These are phyloP conservation scores for Aaosphaeria pasadenensis DNA, from an alignment of 2,329 filamentous ascomycete genomes.

Conservation along the genomic window DNA sequence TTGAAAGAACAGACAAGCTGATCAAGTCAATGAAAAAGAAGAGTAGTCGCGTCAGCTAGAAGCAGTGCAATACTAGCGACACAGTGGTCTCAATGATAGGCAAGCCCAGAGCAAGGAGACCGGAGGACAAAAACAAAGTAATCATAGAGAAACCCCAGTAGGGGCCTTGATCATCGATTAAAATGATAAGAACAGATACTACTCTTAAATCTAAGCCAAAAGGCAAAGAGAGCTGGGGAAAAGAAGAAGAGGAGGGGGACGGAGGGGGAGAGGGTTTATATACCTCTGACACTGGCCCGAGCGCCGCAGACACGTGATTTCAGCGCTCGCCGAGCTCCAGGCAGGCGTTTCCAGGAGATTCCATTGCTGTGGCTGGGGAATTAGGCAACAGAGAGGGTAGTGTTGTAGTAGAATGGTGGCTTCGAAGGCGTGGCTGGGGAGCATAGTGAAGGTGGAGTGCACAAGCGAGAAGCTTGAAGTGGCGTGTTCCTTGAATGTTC, in stretches of 20 bases:
- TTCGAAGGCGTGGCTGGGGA: no score
- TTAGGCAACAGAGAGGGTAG: no score
- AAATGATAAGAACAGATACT: constrained; percentile 6
- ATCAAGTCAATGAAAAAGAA: neutral
- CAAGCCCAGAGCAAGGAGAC: constrained; percentile 5
- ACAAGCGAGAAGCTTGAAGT: no score
- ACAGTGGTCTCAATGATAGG: constrained; percentile 4
- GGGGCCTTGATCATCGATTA: constrained; percentile 1
- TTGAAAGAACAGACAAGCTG: neutral
- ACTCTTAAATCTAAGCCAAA: constrained; percentile 5
- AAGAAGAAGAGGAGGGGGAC: neutral
- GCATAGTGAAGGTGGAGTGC: no score
- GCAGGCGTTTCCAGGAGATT: no score
- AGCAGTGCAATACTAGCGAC: constrained; percentile 1
- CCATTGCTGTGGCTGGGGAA: no score
- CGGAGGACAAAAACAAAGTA: constrained; percentile 4
- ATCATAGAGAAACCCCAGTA: constrained; percentile 1
- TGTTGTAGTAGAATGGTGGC: no score
- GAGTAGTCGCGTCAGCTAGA: neutral
- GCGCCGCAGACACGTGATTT: no score
- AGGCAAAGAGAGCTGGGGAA: constrained; percentile 5
- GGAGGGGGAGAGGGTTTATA: constrained; percentile 1
- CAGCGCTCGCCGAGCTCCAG: no score
- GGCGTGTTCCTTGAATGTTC: no score
- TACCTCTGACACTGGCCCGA: neutral